A percentile compares a stretch with the other conserved stretches of the same genome.
Conservation (phyloP, 108 stramenopile species). For the Cyclotella baltica region DNA sequence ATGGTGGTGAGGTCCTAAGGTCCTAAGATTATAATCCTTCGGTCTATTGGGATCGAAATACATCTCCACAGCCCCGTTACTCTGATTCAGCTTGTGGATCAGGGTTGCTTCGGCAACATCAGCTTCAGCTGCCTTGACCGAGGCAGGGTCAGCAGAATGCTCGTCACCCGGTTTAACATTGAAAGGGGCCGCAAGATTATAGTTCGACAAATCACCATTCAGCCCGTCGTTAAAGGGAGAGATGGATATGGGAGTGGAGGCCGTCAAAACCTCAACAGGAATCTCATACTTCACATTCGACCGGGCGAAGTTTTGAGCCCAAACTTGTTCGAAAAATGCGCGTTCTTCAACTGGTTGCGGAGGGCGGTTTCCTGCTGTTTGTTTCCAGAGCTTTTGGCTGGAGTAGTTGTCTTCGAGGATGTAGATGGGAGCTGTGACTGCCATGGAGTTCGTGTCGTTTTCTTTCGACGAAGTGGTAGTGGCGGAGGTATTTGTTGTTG, state of each 20-base stretch:
- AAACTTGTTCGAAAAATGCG: constrained; percentile 92
- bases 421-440: constrained; percentile 91
- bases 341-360: constrained; percentile 92
- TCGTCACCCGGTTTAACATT: constrained; percentile 50
- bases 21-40: constrained; percentile 52
- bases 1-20: constrained; percentile 53
- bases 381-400: constrained; percentile 89
- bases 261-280: constrained; percentile 81
- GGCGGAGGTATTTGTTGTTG: background rate
- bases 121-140: constrained; percentile 54
- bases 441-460: constrained; percentile 54
- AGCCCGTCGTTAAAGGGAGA: constrained; percentile 78
- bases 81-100: constrained; percentile 53
- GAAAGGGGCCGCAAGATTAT: constrained; percentile 58
- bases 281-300: constrained; percentile 85
- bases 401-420: constrained; percentile 89
- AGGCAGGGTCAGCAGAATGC: constrained; percentile 37
- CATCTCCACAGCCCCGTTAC: constrained; percentile 53
- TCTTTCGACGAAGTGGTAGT: background rate
- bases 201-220: constrained; percentile 34
- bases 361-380: constrained; percentile 93
- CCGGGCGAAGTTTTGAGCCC: constrained; percentile 91
- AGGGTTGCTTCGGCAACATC: constrained; percentile 74
- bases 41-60: constrained; percentile 56
- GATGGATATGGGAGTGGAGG: constrained; percentile 79